Conservation (phyloP, 805 yeast genomes). For the Wickerhamomyces pijperi region DNA sequence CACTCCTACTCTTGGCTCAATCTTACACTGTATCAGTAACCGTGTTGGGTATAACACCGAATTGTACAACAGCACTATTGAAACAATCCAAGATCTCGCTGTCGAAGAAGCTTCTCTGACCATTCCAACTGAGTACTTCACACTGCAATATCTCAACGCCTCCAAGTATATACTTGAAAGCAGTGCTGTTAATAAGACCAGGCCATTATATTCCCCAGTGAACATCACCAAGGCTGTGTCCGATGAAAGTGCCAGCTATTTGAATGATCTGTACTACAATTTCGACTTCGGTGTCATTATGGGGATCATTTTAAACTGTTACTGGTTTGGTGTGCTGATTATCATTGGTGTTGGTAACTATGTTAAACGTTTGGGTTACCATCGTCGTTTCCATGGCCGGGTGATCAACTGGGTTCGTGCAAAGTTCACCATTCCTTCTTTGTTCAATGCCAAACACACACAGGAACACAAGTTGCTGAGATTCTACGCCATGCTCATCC, state of each 20-base stretch:
- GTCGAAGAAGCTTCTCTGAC: too few species aligned
- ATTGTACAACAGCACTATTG: too few species aligned
- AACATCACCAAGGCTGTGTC: not conserved
- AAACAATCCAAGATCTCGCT: too few species aligned
- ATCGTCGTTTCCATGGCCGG: constrained; percentile 6
- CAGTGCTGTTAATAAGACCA: not conserved
- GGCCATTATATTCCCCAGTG: constrained; percentile 8
- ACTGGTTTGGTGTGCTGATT: constrained; percentile 29
- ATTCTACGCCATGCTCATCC: constrained; percentile 9
- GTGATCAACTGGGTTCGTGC: constrained; percentile 12
- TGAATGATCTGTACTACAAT: constrained; percentile 7
- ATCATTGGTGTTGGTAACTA: constrained; percentile 23
- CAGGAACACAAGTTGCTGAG: constrained; percentile 1
- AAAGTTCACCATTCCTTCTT: constrained; percentile 13
- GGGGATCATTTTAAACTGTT: constrained; percentile 24
- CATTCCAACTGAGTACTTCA: not conserved
- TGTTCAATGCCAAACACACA: constrained; percentile 12
- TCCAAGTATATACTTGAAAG: not conserved
- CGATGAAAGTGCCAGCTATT: constrained; percentile 1
- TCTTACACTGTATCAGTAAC: too few species aligned
- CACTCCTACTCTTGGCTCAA: too few species aligned
- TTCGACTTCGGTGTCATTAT: constrained; percentile 11
- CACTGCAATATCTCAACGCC: not conserved
- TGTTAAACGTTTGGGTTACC: constrained; percentile 16
- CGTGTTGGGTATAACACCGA: too few species aligned